A percentile compares a stretch with the other conserved stretches of the same genome.
Evolutionary conservation across 2,329 filamentous ascomycete species (phyloP).

Genomic region (Coniochaeta prunicola): DNA sequence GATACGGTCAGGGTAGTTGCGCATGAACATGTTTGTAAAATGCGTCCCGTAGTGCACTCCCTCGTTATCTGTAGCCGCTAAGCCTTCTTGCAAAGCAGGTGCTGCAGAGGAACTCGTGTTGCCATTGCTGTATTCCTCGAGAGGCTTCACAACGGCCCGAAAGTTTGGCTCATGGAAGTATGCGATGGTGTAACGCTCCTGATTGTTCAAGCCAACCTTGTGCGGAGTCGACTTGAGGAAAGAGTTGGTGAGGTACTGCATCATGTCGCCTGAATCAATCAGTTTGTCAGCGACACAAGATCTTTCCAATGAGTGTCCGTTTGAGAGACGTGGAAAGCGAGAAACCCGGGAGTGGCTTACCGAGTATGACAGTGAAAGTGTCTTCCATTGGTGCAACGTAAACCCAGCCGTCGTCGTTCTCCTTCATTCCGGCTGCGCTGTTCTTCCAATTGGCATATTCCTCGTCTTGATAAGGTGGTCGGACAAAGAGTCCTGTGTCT

Average conservation of each 20-base stretch:
- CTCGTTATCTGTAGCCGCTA: constrained; percentile 15
- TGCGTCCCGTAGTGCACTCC: constrained; percentile 44
- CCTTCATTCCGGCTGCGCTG: constrained; percentile 33
- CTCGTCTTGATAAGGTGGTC: constrained; percentile 32
- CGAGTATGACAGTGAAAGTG: constrained; percentile 42
- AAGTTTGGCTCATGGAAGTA: constrained; percentile 47
- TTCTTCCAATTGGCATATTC: constrained; percentile 36
- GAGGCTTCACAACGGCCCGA: constrained; percentile 32
- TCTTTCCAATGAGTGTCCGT: background rate
- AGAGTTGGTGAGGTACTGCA: constrained; percentile 41
- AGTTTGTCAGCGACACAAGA: background rate
- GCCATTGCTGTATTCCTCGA: constrained; percentile 26
- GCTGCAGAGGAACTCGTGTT: constrained; percentile 8
- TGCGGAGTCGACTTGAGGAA: constrained; percentile 39
- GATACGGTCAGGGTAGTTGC: constrained; percentile 39
- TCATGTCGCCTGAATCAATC: constrained; percentile 34
- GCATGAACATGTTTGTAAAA: constrained; percentile 43
- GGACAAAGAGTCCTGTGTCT: constrained; percentile 33
- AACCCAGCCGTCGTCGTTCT: constrained; percentile 37
- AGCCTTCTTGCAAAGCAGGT: constrained; percentile 8
- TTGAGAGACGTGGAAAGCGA: background rate
- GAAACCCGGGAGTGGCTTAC: constrained; percentile 15
- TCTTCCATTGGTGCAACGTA: constrained; percentile 37
- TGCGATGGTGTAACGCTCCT: constrained; percentile 39
- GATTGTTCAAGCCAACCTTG: constrained; percentile 41